Base-by-base conservation (phyloP, 768 basidiomycete genomes). In the Calocybe indica region DNA sequence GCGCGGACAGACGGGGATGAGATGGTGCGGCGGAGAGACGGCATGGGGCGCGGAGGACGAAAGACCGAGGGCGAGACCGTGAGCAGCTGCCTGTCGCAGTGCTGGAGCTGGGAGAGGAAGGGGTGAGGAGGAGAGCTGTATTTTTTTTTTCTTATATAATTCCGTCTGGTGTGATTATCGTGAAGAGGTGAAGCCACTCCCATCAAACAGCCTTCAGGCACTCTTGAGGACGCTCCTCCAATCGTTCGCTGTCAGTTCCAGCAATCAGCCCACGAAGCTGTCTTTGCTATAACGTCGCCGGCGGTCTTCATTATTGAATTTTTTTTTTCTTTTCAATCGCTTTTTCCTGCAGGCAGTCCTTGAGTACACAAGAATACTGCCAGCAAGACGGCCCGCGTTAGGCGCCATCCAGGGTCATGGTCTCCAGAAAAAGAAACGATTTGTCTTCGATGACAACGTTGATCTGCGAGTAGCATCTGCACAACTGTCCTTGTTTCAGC, bases 11-110 rank as follows among this genome's bases (percentile, higher is more conserved):
- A 66, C 37, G 85, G 82, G 48, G 83, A 79, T 13, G 88, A 89
- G 52, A 78, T 64, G 43, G 84, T 79, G 58, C 87, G 85, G 69
- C 87, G 87, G 57, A 90, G 83, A 68, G 86, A 88, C 58, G 88
- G 88, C 85, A 76, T 76, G 22, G 22, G 22, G 22, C 37, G 40
- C 50, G 49, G 55, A 57, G 51, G 55, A 52, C 49, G 52, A 52
- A 4, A 22, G 22, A 22, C 50, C 48, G 55, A 57, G 51, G 55
- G 51, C 49, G 52, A 52, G 55, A 56, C 49, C 59, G 56, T 39
- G 55, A 65, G 65, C 72, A 70, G 64, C 75, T 68, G 74, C 72
- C 72, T 73, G 66, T 67, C 72, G 70, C 74, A 75, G 73, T 70
- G 73, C 71, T 55, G 29, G 46, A 53, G 44, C 47, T 47, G 58